Percentiles rank a stretch among this genome's conserved stretches.
phyloP scores from a whole-genome alignment of 805 yeast species.

The Suhomyces sp. region DNA sequence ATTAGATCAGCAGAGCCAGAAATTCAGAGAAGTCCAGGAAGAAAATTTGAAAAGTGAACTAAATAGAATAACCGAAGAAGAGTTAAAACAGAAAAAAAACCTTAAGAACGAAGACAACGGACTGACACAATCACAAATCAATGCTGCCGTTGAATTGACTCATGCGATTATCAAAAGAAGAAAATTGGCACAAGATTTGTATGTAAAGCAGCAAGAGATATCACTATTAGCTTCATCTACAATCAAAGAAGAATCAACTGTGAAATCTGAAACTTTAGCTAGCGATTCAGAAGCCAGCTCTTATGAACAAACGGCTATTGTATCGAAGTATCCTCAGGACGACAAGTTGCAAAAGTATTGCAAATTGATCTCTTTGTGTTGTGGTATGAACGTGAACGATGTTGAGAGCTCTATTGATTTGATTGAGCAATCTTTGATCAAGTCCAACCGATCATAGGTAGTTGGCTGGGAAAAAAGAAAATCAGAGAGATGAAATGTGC shows the following conservation, averaged over 20 bases:
- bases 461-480: slow-evolving; percentile 1
- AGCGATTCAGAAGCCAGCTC: background rate
- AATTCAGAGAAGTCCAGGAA: slow-evolving; percentile 15
- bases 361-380: slow-evolving; percentile 39
- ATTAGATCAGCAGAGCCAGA: slow-evolving; percentile 14
- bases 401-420: slow-evolving; percentile 43
- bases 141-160: slow-evolving; percentile 26
- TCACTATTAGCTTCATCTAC: slow-evolving; percentile 14
- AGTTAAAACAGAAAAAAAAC: slow-evolving; percentile 13
- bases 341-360: slow-evolving; percentile 41
- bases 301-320: background rate
- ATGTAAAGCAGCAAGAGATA: slow-evolving; percentile 19
- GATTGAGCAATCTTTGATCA: slow-evolving; percentile 39
- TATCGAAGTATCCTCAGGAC: slow-evolving; percentile 19
- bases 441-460: slow-evolving; percentile 14
- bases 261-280: background rate
- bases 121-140: slow-evolving; percentile 22
- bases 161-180: slow-evolving; percentile 24
- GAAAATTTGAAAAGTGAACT: slow-evolving; percentile 5
- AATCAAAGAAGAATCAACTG: background rate
- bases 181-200: slow-evolving; percentile 17
- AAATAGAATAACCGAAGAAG: background rate
- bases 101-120: slow-evolving; percentile 25
- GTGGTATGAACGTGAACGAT: slow-evolving; percentile 42
- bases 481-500: slow-evolving; percentile 1